Base-by-base conservation (phyloP, 202 grass and related monocot genomes). In the Saccharum hybrid region DNA sequence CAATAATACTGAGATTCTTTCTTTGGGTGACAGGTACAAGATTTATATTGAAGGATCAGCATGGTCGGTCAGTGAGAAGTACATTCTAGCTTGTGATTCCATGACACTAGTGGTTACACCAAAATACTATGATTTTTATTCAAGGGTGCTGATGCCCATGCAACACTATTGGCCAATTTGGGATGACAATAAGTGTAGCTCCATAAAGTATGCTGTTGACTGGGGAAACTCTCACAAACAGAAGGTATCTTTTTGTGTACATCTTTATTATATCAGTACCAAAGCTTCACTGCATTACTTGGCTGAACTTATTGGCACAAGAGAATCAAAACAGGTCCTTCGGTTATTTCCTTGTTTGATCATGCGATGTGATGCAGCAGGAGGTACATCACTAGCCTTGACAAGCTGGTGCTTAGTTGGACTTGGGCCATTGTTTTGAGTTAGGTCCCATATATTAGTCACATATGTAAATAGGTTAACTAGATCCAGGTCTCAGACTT, bases 51-150 rank as follows among this genome's bases (percentile, higher is more conserved):
- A 99, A 81, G 96, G 96, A 43, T 89, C 82, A 40, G 91, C 91
- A 46, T 99, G 96, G 93, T 99, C 96, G 11, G 88, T 99, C 60
- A 99, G 96, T 75, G 88, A 99, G 83, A 99, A 96, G 63, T 99
- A 99, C 79, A 96, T 99, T 84, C 81, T 99, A 68, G 96, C 96
- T 51, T 99, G 96, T 6, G 82, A 96, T 87, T 99, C 93, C 1
- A 87, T 96, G 88, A 88, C 91, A 23, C 81, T 99, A 63, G 75
- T 96, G 68, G 64, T 99, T 70, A 91, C 56, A 79, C 89, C 96
- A 14, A 96, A 82, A 57, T 99, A 91, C 75, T 91, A 96, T 18
- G 96, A 99, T 83, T 99, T 99, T 79, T 99, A 86, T 68, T 87
- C 91, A 21, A 90, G 96, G 61, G 76, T 86, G 12, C 51, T 96